phyloP scores from a whole-genome alignment of 2,329 filamentous ascomycete species.

The Aspergillus fumigatus region DNA sequence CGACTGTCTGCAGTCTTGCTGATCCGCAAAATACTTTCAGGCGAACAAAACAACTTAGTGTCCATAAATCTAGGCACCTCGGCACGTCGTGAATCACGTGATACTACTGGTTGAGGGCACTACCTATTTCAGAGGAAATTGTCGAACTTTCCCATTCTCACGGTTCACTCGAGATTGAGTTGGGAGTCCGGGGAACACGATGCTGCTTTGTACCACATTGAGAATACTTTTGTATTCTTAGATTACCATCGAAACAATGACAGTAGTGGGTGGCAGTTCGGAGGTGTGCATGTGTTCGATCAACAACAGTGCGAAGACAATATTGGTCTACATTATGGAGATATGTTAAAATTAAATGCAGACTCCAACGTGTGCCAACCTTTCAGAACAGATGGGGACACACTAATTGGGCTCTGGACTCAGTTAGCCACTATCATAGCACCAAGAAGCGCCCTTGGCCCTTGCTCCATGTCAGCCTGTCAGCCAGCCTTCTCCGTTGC shows the following conservation, averaged over 20 bases:
- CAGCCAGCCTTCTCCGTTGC: slow-evolving; percentile 4
- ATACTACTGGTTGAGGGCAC: neutral
- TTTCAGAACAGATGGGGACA: neutral
- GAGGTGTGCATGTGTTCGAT: neutral
- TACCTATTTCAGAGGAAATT: neutral
- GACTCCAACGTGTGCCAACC: too few species aligned
- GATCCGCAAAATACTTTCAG: neutral
- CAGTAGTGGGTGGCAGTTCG: too few species aligned
- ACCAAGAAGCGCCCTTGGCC: slow-evolving; percentile 1
- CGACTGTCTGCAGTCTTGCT: neutral
- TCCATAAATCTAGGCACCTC: neutral
- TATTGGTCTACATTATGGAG: neutral
- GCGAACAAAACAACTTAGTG: neutral
- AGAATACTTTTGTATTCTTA: neutral
- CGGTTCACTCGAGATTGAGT: neutral
- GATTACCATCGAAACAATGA: neutral
- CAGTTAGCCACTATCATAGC: neutral
- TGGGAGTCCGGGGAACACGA: neutral
- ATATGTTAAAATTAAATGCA: neutral
- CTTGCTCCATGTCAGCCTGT: neutral
- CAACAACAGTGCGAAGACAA: neutral
- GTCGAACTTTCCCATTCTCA: neutral
- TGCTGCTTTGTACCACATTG: neutral
- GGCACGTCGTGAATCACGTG: slow-evolving; percentile 2
- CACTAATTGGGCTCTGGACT: neutral